A percentile compares a stretch with the other conserved stretches of the same genome.
These are phyloP conservation scores for Microbotryum violaceum DNA, from an alignment of 1,284 basidiomycete species.

Conservation along the genomic window DNA sequence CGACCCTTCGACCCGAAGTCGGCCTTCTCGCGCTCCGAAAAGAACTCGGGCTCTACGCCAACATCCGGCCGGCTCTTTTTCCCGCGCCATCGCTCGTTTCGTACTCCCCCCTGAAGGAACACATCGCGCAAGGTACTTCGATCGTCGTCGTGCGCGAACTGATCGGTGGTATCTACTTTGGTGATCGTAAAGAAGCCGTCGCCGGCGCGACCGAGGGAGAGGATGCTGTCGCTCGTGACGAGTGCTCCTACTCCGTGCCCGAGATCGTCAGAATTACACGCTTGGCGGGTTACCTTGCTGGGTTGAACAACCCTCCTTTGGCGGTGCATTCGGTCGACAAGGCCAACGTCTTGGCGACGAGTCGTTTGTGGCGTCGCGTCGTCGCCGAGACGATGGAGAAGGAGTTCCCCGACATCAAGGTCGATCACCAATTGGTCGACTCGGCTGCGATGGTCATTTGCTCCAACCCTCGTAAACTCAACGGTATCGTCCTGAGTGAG, in stretches of 20 bases:
- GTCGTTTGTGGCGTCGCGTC: constrained; percentile 86
- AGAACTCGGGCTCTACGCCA: constrained; percentile 88
- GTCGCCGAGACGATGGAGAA: constrained; percentile 71
- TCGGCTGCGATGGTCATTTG: constrained; percentile 96
- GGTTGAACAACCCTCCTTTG: constrained; percentile 73
- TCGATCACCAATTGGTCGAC: constrained; percentile 86
- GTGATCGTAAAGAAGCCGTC: constrained; percentile 74
- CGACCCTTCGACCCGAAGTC: constrained; percentile 88
- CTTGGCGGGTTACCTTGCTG: constrained; percentile 87
- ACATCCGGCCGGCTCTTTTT: constrained; percentile 94
- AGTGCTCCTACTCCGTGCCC: constrained; percentile 80
- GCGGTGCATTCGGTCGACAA: constrained; percentile 94
- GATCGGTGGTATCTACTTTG: constrained; percentile 67
- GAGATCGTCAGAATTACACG: constrained; percentile 94
- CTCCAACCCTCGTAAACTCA: constrained; percentile 82
- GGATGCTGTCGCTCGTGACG: constrained; percentile 53
- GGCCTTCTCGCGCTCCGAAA: constrained; percentile 90
- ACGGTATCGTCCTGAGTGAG: constrained; percentile 75
- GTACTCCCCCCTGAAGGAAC: constrained; percentile 86
- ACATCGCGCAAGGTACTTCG: constrained; percentile 69
- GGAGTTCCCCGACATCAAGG: constrained; percentile 76
- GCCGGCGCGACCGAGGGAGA: constrained; percentile 44
- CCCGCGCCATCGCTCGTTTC: constrained; percentile 81
- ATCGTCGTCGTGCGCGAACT: constrained; percentile 94
- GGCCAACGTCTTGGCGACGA: constrained; percentile 95